Conservation (phyloP, 169 alveolate genomes). For the Hammondia hammondi region DNA sequence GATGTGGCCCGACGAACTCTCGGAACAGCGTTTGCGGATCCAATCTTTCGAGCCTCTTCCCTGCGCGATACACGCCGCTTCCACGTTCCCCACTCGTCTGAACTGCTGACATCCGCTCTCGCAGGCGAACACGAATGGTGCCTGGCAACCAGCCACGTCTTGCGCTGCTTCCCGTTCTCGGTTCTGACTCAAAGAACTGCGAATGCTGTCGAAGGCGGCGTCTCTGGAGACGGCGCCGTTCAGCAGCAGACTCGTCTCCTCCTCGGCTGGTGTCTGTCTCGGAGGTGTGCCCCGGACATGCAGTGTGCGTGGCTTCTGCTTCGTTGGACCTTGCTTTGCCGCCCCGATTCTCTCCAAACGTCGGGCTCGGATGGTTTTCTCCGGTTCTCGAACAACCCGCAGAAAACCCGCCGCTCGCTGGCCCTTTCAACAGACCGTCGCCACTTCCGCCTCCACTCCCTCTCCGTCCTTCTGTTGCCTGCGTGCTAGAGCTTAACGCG, state of each 20-base stretch:
- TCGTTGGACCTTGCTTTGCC: too few relatives aligned
- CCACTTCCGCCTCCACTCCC: neutral
- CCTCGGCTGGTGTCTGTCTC: neutral
- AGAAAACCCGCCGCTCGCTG: neutral
- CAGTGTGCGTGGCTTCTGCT: too few relatives aligned
- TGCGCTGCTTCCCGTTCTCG: neutral
- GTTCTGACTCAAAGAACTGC: neutral
- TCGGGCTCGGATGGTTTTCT: neutral
- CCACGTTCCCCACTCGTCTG: neutral
- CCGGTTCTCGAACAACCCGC: neutral
- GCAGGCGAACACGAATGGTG: neutral
- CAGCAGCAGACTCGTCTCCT: neutral
- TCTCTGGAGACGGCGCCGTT: neutral
- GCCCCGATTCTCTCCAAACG: neutral
- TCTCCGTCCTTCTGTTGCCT: neutral
- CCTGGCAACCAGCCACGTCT: neutral
- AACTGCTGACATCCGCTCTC: neutral
- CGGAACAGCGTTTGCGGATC: slow-evolving; percentile 24
- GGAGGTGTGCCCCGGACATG: too few relatives aligned
- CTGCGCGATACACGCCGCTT: neutral
- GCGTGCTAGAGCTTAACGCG: neutral
- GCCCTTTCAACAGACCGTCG: neutral
- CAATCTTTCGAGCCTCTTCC: neutral
- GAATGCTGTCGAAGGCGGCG: neutral
- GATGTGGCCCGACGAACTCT: slow-evolving; percentile 60